Base-by-base conservation (phyloP, 345 rosid species). In the Camelina laxa region DNA sequence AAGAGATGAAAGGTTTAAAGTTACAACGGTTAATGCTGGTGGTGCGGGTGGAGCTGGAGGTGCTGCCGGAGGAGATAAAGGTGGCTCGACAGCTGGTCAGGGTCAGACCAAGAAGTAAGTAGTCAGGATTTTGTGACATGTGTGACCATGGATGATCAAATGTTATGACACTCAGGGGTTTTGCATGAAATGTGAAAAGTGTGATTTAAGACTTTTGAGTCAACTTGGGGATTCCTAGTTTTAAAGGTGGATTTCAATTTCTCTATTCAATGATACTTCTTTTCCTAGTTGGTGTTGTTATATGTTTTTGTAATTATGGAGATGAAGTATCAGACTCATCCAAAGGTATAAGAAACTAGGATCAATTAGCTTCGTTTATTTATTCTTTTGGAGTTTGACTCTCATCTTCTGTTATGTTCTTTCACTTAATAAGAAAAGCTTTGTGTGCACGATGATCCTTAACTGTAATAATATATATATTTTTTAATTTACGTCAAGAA, bases 21-120 rank as follows among this genome's bases (percentile, higher is more conserved):
- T 78, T 42, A 78, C 59, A 19, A 72, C 77, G 27, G 81, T 78
- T 2, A 54, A 51, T 22, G 16, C 58, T 16, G 64, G 41, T 47
- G 50, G 49, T 9, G n/a, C 50, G 7, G 22, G 62, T 16, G 61
- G 65, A 16, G 51, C 72, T 22, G 35, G 44, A 33, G 53, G 67
- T 64, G 31, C 60, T 49, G 62, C 68, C 1, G 80, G 76, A 70
- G 76, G 58, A 39, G 76, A 51, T 50, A 42, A 72, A 58, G 69
- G 80, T 33, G 68, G 76, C 61, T 17, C 80, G 17, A 65, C 61
- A 1, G 62, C 80, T 36, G 76, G 73, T 42, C 73, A 66, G 50
- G 73, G 74, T 24, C 81, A 65, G 36, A 59, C 81, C 59, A 78
- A 78, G 44, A 77, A 77, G 44, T 78, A 77, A 77, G 44, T 78